Conservation (phyloP, 306 rosid genomes). For the Datisca glomerata region DNA sequence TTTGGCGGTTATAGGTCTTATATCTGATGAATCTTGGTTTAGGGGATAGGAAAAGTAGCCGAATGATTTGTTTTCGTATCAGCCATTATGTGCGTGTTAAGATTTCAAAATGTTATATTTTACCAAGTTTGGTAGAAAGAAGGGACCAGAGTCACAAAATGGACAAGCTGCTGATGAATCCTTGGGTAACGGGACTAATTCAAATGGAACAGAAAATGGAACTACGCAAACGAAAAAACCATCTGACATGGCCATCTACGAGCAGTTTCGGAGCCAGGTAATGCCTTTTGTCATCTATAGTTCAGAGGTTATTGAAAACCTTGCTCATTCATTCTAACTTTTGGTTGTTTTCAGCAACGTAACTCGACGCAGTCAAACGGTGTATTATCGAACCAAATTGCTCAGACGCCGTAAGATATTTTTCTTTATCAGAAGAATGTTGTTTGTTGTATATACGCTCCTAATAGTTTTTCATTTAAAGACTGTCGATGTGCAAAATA, state of each 20-base stretch:
- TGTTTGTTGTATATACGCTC: too few relatives aligned
- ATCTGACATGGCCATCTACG: constrained; percentile 58
- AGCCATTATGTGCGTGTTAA: too few relatives aligned
- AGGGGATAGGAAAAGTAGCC: too few relatives aligned
- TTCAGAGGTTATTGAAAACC: too few relatives aligned
- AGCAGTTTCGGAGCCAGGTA: constrained; percentile 61
- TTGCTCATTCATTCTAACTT: too few relatives aligned
- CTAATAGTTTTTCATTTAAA: too few relatives aligned
- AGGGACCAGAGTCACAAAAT: constrained; percentile 22
- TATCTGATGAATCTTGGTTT: too few relatives aligned
- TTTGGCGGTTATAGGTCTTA: too few relatives aligned
- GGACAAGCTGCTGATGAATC: constrained; percentile 25
- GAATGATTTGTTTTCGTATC: too few relatives aligned
- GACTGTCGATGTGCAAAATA: too few relatives aligned
- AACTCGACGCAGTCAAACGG: constrained; percentile 25
- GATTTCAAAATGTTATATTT: too few relatives aligned
- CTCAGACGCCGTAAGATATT: constrained; percentile 41
- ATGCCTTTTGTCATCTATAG: constrained; percentile 8
- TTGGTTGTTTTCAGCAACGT: constrained; percentile 45
- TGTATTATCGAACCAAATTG: constrained; percentile 15
- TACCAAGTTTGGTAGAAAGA: constrained; percentile 90
- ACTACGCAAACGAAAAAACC: constrained; percentile 17
- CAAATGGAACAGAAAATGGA: constrained; percentile 31
- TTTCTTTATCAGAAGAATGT: too few relatives aligned
- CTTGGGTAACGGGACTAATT: constrained; percentile 25